Conservation (phyloP, 495 filamentous ascomycete species). For the Diplogelasinospora grovesii region DNA sequence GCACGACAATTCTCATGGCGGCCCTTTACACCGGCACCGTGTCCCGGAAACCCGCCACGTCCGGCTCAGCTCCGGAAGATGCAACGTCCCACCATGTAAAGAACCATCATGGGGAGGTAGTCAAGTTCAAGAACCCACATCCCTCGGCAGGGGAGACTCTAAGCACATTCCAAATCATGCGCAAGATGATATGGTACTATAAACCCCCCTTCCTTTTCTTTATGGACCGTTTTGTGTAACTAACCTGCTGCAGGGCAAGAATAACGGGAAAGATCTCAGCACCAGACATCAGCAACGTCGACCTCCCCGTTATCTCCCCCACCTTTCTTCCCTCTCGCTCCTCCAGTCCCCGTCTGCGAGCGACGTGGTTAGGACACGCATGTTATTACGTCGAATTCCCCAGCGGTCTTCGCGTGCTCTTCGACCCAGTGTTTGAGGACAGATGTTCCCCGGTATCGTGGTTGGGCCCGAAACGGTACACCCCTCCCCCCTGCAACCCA, state of each 20-base stretch:
- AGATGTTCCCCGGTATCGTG: constrained; percentile 73
- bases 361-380: constrained; percentile 95
- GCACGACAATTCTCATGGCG: constrained; percentile 4
- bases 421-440: constrained; percentile 91
- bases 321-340: background rate
- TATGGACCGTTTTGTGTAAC: background rate
- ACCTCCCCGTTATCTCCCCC: background rate
- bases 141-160: constrained; percentile 17
- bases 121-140: constrained; percentile 30
- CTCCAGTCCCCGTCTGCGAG: constrained; percentile 53
- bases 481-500: constrained; percentile 68
- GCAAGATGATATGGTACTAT: constrained; percentile 8
- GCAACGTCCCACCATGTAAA: constrained; percentile 27
- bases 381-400: constrained; percentile 94
- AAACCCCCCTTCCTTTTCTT: background rate
- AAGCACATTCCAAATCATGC: background rate
- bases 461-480: constrained; percentile 74
- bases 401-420: constrained; percentile 77
- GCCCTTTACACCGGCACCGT: constrained; percentile 5
- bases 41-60: constrained; percentile 12
- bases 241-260: background rate
- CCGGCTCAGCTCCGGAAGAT: constrained; percentile 10
- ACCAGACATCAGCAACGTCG: background rate
- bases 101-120: constrained; percentile 19
- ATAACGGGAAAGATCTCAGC: background rate